Percentiles rank a stretch among this genome's conserved stretches.
Conservation (phyloP, 202 grass and related monocot genomes). For the Panicum virgatum region DNA sequence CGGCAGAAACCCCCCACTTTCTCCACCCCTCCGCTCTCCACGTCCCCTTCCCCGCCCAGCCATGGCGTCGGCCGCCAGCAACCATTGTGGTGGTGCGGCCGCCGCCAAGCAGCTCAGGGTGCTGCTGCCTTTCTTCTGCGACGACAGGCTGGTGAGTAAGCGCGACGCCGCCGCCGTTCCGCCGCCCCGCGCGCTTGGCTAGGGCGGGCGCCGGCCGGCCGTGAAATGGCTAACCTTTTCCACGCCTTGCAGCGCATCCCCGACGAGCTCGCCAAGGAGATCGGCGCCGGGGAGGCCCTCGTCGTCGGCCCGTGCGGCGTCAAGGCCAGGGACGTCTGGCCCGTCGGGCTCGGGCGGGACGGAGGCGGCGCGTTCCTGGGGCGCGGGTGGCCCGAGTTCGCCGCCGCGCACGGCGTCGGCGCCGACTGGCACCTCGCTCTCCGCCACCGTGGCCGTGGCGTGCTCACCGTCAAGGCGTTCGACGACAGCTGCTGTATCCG, state of each 20-base stretch:
- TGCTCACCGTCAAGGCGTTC: background rate
- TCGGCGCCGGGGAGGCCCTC: background rate
- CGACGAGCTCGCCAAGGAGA: background rate
- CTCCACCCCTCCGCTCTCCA: background rate
- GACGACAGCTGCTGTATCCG: background rate
- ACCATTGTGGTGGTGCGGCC: background rate
- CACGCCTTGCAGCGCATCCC: background rate
- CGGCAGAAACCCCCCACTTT: background rate
- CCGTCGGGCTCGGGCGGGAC: background rate
- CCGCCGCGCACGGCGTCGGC: background rate
- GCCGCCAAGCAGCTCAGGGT: background rate
- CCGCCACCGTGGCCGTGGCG: background rate
- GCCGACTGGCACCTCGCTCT: background rate
- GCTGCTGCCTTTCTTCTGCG: background rate
- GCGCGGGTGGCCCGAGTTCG: background rate
- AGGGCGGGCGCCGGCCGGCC: background rate
- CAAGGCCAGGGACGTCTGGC: no score
- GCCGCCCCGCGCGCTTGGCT: background rate
- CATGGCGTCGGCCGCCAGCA: background rate
- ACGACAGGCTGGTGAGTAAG: background rate
- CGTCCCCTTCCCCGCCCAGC: background rate
- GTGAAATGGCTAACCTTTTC: background rate
- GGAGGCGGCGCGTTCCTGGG: background rate
- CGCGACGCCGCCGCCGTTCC: background rate
- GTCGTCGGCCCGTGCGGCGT: background rate